These are phyloP conservation scores for Secale cereale DNA, from an alignment of 176 grass and related monocot genomes.

Conservation along the genomic window DNA sequence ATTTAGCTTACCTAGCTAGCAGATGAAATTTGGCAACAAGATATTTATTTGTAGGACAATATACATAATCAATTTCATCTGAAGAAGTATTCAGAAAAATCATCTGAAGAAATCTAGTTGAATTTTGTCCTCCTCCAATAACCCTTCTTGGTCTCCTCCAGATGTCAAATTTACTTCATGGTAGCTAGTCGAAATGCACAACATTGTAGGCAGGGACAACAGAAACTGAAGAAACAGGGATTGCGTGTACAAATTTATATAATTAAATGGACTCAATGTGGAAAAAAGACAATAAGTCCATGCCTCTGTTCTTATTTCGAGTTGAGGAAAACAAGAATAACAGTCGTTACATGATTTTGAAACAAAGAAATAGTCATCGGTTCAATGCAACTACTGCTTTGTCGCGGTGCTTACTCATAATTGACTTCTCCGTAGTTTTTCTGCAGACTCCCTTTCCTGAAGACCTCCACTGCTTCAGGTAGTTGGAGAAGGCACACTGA, in stretches of 20 bases:
- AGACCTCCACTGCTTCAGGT: too few relatives aligned
- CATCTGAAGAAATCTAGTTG: too few relatives aligned
- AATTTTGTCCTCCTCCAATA: background rate
- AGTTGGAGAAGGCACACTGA: too few relatives aligned
- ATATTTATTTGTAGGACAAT: too few relatives aligned
- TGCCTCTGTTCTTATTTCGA: background rate
- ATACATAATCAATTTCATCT: too few relatives aligned
- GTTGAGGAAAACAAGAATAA: background rate
- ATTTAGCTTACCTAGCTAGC: too few relatives aligned
- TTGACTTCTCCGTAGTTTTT: too few relatives aligned
- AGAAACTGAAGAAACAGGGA: background rate
- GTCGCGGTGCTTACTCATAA: background rate
- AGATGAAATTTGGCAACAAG: too few relatives aligned
- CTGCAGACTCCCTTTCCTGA: too few relatives aligned
- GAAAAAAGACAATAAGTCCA: background rate
- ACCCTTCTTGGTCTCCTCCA: background rate
- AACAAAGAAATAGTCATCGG: background rate
- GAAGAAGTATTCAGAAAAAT: too few relatives aligned
- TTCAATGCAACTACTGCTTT: background rate
- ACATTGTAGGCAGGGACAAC: background rate
- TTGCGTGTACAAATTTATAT: background rate
- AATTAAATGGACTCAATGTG: background rate
- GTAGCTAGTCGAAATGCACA: background rate
- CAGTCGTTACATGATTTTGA: background rate
- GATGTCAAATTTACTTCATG: background rate